Conservation (phyloP, 2,329 filamentous ascomycete genomes). For the Colletotrichum spaethianum region DNA sequence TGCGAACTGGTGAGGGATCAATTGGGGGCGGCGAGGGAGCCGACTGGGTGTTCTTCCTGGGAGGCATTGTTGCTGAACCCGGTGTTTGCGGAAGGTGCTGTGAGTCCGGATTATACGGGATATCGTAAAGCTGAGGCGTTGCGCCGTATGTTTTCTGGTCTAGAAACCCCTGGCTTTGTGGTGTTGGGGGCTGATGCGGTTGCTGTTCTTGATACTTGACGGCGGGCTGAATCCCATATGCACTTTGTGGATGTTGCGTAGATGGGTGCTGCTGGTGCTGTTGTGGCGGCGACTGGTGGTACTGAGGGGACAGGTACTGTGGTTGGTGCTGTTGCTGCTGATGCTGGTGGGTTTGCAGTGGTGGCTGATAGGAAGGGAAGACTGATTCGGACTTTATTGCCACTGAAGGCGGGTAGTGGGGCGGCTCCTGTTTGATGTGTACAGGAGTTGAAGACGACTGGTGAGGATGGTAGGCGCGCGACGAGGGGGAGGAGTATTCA, state of each 20-base stretch:
- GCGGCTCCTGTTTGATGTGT: conserved; percentile 41
- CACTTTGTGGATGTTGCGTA: conserved; percentile 40
- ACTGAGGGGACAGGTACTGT: conserved; percentile 43
- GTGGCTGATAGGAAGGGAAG: conserved; percentile 33
- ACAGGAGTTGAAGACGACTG: conserved; percentile 40
- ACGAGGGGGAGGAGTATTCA: conserved; percentile 40
- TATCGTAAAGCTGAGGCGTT: conserved; percentile 35
- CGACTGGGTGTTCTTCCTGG: conserved; percentile 55
- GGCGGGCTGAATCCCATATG: conserved; percentile 32
- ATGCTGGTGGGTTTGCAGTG: conserved; percentile 48
- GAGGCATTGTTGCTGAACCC: conserved; percentile 52
- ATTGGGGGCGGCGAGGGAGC: conserved; percentile 57
- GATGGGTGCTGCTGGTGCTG: conserved; percentile 45
- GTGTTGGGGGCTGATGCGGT: conserved; percentile 31
- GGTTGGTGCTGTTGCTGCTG: conserved; percentile 47
- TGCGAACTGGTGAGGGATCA: conserved; percentile 83
- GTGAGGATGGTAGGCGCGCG: conserved; percentile 38
- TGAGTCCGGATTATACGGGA: conserved; percentile 24
- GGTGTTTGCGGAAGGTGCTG: conserved; percentile 42
- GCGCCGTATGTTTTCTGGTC: conserved; percentile 25
- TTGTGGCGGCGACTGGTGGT: conserved; percentile 43
- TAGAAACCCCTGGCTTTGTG: conserved; percentile 33
- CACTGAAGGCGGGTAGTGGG: conserved; percentile 42
- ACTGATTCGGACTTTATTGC: conserved; percentile 37
- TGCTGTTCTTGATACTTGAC: conserved; percentile 31